These are phyloP conservation scores for Fraxinus paxiana DNA, from an alignment of 305 asterid species.

Conservation along the genomic window DNA sequence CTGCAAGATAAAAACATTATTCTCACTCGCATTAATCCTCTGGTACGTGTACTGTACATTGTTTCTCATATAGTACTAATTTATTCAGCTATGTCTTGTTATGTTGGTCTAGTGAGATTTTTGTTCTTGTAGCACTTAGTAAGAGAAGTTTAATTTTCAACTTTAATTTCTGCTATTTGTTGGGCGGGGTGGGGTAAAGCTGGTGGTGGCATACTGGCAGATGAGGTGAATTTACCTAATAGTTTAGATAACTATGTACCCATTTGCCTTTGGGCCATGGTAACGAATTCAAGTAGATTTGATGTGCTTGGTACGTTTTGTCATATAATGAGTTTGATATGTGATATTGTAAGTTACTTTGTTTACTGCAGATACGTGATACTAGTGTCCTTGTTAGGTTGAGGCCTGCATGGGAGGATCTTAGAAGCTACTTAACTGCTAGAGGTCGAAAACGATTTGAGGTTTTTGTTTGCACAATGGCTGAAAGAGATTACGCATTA, in stretches of 20 bases:
- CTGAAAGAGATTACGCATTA: slow-evolving; percentile 93
- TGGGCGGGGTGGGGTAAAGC: not conserved
- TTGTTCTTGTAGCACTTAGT: not conserved
- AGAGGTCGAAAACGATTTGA: slow-evolving; percentile 95
- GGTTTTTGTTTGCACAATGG: slow-evolving; percentile 99
- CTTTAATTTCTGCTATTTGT: not conserved
- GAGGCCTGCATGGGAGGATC: slow-evolving; percentile 99
- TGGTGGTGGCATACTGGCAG: not conserved
- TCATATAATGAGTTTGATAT: not conserved
- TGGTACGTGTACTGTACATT: slow-evolving; percentile 37
- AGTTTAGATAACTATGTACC: slow-evolving; percentile 1
- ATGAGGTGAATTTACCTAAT: not conserved
- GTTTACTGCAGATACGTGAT: slow-evolving; percentile 70
- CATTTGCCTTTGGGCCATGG: slow-evolving; percentile 8
- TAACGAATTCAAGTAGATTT: slow-evolving; percentile 6
- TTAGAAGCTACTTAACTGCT: slow-evolving; percentile 87
- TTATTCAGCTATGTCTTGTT: slow-evolving; percentile 6
- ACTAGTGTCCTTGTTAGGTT: slow-evolving; percentile 97
- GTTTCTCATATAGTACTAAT: not conserved
- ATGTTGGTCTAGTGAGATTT: not conserved
- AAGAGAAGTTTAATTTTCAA: not conserved
- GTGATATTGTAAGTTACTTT: slow-evolving; percentile 18
- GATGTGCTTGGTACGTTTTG: not conserved
- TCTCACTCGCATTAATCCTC: slow-evolving; percentile 91
- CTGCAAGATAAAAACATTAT: slow-evolving; percentile 80